Evolutionary conservation across 2,329 filamentous ascomycete species (phyloP).

Genomic region (Colletotrichum sidae): DNA sequence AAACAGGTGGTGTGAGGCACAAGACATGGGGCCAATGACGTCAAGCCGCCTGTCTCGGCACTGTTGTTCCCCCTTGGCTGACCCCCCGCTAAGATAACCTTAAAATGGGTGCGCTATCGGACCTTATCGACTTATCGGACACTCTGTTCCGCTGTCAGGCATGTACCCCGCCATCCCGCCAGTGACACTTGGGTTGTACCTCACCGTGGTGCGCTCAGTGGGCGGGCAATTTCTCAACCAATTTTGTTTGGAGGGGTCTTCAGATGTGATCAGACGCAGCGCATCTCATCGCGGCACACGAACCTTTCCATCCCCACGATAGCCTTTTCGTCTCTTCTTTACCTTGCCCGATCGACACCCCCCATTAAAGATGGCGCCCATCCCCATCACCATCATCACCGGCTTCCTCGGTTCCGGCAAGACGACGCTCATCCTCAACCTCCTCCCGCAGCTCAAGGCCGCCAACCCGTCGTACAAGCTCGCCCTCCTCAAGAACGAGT

Average conservation of each 20-base stretch:
- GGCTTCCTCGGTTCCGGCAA: slow-evolving; percentile 97
- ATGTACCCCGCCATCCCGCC: slow-evolving; percentile 25
- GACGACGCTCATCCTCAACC: slow-evolving; percentile 93
- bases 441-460: slow-evolving; percentile 88
- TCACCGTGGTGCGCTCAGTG: background rate
- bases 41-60: slow-evolving; percentile 38
- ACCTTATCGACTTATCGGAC: slow-evolving; percentile 25
- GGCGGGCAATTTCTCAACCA: slow-evolving; percentile 33
- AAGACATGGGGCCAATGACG: slow-evolving; percentile 36
- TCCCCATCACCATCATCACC: slow-evolving; percentile 93
- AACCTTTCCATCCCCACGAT: background rate
- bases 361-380: slow-evolving; percentile 67
- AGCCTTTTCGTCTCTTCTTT: background rate
- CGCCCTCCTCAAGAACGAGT: slow-evolving; percentile 97
- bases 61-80: slow-evolving; percentile 21
- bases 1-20: slow-evolving; percentile 28
- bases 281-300: slow-evolving; percentile 18
- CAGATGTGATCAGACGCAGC: slow-evolving; percentile 15
- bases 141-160: slow-evolving; percentile 2
- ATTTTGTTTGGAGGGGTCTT: slow-evolving; percentile 19
- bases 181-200: background rate
- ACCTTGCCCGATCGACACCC: background rate
- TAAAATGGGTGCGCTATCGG: slow-evolving; percentile 21
- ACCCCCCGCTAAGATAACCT: slow-evolving; percentile 38
- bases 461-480: slow-evolving; percentile 82